These are phyloP conservation scores for Artemisia tridentata DNA, from an alignment of 129 eudicot species.

Conservation along the genomic window DNA sequence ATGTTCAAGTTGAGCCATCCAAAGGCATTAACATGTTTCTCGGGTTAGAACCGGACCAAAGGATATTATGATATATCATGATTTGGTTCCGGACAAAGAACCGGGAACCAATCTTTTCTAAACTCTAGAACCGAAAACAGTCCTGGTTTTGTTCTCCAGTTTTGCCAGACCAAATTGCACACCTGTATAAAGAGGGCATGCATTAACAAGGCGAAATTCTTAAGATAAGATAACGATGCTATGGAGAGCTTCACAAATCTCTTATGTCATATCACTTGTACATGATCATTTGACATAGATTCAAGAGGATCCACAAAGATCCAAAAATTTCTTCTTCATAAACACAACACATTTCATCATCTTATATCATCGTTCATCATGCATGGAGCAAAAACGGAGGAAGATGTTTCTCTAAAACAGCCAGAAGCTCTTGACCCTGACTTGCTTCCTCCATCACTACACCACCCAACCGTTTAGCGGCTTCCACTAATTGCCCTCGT, in stretches of 20 bases:
- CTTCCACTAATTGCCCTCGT: constrained; percentile 85
- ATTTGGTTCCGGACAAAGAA: too few species aligned
- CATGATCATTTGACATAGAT: constrained; percentile 44
- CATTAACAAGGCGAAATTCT: background rate
- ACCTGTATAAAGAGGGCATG: background rate
- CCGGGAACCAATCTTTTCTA: background rate
- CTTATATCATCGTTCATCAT: constrained; percentile 13
- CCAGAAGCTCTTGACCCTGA: constrained; percentile 67
- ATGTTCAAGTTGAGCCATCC: too few species aligned
- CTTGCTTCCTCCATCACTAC: constrained; percentile 55
- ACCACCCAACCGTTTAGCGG: constrained; percentile 70
- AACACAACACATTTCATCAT: constrained; percentile 37
- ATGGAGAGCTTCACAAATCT: constrained; percentile 29
- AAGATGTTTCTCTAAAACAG: constrained; percentile 79
- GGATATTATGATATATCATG: too few species aligned
- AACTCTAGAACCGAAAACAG: background rate
- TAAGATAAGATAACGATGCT: constrained; percentile 14
- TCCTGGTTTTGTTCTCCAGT: background rate
- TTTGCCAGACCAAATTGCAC: background rate
- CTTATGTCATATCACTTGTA: constrained; percentile 40
- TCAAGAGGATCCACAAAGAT: constrained; percentile 36
- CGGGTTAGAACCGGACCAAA: too few species aligned
- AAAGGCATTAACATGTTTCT: too few species aligned
- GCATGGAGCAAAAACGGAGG: constrained; percentile 69
- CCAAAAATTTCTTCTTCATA: constrained; percentile 36